Evolutionary conservation across 106 monocot species (phyloP), one percentile per base, ranked within the genome.

Genomic region (Platanthera zijinensis): DNA sequence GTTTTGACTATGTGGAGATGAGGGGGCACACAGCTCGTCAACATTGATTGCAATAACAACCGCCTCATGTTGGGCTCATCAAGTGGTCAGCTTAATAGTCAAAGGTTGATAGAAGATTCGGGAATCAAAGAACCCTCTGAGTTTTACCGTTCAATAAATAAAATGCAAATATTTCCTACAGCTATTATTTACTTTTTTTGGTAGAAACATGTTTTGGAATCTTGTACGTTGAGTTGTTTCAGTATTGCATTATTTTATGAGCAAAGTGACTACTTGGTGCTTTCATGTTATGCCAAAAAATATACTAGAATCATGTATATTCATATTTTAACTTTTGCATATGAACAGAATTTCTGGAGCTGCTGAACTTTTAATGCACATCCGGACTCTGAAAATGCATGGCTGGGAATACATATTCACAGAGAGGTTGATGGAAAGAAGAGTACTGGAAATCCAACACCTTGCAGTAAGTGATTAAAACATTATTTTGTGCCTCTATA

Each of bases 341-440:
- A 15, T 5, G 15, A 78, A 67, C 89, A 99, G 97, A 82, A 85
- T 99, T 32, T 89, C 92, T 84, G 84, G 94, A 79, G 76, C 84
- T 85, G 94, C 89, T 48, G 97, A 99, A 80, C 80, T 99, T 75
- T 75, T 99, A 76, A 69, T 88, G 68, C 76, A 85, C 75, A 99
- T 99, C 6, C 80, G 91, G 70, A 94, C 91, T 66, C 69, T 99
- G 50, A 99, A 99, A 78, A 89, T 99, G 91, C 92, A 92, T 81
- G 80, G 83, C 63, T 99, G 97, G 97, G 97, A 99, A 73, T 50
- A 56, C 50, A 48, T 94, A 46, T 94, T 99, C 77, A 88, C 88
- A 6, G 64, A 79, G 69, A 78, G 87, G 51, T 80, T 99, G 77
- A 82, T 90, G 81, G 80, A 94, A 52, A 87, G 74, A 79, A 94